Conservation (phyloP, 2,329 filamentous ascomycete genomes). For the Penicillium italicum region DNA sequence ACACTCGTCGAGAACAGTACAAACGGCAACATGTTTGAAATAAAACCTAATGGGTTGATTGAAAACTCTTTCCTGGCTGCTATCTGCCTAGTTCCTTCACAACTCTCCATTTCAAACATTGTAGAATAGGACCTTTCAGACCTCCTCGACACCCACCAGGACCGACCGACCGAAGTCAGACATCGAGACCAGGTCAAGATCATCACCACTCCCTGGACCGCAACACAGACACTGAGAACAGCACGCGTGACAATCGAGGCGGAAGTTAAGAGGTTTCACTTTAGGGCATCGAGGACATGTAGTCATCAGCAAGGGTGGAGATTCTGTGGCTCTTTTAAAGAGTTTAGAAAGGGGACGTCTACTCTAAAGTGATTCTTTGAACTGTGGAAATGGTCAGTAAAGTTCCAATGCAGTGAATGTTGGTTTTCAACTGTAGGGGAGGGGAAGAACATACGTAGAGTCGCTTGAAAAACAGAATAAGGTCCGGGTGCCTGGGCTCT, state of each 20-base stretch:
- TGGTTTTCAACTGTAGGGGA: constrained; percentile 23
- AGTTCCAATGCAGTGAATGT: constrained; percentile 14
- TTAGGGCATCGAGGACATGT: constrained; percentile 80
- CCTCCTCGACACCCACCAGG: constrained; percentile 82
- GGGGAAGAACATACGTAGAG: constrained; percentile 39
- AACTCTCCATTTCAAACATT: constrained; percentile 51
- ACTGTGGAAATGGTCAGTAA: constrained; percentile 38
- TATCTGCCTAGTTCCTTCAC: neutral
- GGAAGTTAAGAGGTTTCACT: constrained; percentile 68
- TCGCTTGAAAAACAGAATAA: constrained; percentile 41
- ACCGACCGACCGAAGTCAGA: constrained; percentile 72
- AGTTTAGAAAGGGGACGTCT: constrained; percentile 86
- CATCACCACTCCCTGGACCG: constrained; percentile 87
- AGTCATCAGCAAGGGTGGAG: constrained; percentile 93
- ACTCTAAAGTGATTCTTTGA: constrained; percentile 97
- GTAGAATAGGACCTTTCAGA: constrained; percentile 69
- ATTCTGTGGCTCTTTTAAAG: constrained; percentile 86
- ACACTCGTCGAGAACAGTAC: no score
- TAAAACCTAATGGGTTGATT: no score
- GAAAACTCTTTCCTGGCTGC: neutral
- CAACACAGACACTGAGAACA: constrained; percentile 39
- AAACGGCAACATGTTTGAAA: no score
- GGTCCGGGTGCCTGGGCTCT: constrained; percentile 13
- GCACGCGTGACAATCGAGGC: constrained; percentile 36
- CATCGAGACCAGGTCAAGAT: constrained; percentile 74